Base-by-base conservation (phyloP, 129 eudicot genomes). In the Centrapalus pauciflorus region DNA sequence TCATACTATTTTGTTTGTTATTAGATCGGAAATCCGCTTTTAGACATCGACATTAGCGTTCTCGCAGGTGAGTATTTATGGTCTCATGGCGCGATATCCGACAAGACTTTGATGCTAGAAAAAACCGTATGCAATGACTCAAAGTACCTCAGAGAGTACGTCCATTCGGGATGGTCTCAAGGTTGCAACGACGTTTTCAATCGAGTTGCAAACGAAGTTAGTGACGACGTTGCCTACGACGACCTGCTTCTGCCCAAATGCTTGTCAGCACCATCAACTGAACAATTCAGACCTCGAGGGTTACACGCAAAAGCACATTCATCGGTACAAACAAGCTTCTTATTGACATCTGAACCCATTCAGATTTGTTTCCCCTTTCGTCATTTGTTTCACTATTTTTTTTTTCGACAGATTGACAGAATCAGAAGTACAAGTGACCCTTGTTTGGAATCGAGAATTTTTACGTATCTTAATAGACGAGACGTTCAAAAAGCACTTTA, bases 1-100 rank as follows among this genome's bases (percentile, higher is more conserved):
- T 17, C 19, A 13, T 45, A 10, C n/a, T n/a, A n/a, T n/a, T 26
- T 7, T 32, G 1, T 11, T 24, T 1, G 4, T 41, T 29, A 43
- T 3, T 32, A 79, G 77, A 67, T 79, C 1, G 84, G 84, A 30
- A 79, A 79, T 37, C 80, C 84, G n/a, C 52, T 79, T 38, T 38
- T 74, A 46, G 84, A 79, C 72, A 74, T 79, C 23, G 84, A 79
- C 41, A 69, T 79, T 0, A 79, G 83, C 8, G 79, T 79, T 32
- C 51, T 60, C 0, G 68, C 76, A 13, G 83, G 68, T 0, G 83
- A 79, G 0, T 79, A 30, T 30, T 62, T 74, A 43, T 79, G 83
- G 83, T 46, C 84, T 28, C 84, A 74, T 14, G 77, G 84, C 7
- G 84, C 77, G 3, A 79, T 79, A 68, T 79, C 80, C 5, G 84